Evolutionary conservation across 768 basidiomycete genomes (phyloP).

Genomic region (Lepiota brunneoincarnata): DNA sequence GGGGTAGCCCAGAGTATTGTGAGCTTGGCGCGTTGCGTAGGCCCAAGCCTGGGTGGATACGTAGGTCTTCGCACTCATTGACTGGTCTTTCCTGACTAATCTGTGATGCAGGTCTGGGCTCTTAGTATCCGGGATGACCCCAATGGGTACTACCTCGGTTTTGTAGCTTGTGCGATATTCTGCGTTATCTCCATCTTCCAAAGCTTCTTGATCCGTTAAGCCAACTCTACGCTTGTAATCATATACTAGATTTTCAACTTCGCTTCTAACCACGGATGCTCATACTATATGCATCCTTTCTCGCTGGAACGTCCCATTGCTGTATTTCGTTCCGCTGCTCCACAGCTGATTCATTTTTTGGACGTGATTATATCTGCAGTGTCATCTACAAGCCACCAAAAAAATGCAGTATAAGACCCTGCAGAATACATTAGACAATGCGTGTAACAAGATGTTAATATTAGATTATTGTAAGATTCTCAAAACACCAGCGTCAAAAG

Average conservation of each 20-base stretch:
- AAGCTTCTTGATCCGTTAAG: conserved; percentile 71
- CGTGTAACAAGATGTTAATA: too few relatives aligned
- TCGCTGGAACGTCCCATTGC: neutral
- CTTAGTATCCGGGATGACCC: conserved; percentile 66
- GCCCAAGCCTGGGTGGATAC: conserved; percentile 82
- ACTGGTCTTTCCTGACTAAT: neutral
- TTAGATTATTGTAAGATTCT: too few relatives aligned
- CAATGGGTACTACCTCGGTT: conserved; percentile 72
- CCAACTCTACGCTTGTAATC: conserved; percentile 3
- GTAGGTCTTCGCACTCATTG: conserved; percentile 38
- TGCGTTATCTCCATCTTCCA: conserved; percentile 65
- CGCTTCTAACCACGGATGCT: neutral
- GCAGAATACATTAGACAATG: too few relatives aligned
- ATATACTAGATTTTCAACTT: conserved; percentile 7
- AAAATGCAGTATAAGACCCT: too few relatives aligned
- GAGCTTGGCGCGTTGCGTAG: conserved; percentile 87
- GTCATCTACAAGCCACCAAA: too few relatives aligned
- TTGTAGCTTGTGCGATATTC: conserved; percentile 60
- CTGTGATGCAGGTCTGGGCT: conserved; percentile 64
- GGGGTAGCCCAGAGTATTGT: conserved; percentile 96
- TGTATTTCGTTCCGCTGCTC: neutral
- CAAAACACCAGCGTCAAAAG: too few relatives aligned
- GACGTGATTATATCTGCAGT: too few relatives aligned
- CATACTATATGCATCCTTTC: neutral
- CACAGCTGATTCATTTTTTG: too few relatives aligned